phyloP scores from a whole-genome alignment of 257 asterid genomes.

The Ophiorrhiza pumila region DNA sequence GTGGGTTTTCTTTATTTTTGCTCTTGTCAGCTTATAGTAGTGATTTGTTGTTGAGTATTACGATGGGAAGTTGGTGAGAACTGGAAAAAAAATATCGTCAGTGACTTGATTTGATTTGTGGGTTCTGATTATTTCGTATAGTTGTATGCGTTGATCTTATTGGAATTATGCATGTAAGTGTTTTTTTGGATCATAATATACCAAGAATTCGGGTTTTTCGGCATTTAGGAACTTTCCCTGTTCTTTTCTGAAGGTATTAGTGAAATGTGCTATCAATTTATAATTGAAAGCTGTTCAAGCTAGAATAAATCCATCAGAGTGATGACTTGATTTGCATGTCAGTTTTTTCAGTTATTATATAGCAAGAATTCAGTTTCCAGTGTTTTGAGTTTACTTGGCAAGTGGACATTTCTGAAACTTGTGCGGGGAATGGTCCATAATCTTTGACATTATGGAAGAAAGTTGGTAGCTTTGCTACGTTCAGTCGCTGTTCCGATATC shows the following conservation, averaged over 20 bases:
- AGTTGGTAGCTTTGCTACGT: background rate
- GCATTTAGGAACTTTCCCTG: background rate
- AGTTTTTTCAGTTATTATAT: too few species aligned
- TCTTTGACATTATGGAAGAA: background rate
- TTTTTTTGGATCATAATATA: background rate
- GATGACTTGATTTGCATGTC: too few species aligned
- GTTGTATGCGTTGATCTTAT: background rate
- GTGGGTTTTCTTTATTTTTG: background rate
- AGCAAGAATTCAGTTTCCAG: too few species aligned
- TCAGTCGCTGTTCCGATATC: too few species aligned
- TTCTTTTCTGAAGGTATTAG: background rate
- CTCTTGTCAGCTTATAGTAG: background rate
- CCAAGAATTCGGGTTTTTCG: background rate
- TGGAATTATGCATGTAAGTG: background rate
- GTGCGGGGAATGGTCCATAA: background rate
- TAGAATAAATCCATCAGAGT: too few species aligned
- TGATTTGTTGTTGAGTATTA: background rate
- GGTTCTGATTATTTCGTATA: background rate
- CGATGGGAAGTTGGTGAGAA: background rate
- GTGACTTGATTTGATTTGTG: background rate
- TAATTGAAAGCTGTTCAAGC: too few species aligned
- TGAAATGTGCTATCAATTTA: too few species aligned
- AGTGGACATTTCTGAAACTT: too few species aligned
- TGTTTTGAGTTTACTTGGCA: too few species aligned
- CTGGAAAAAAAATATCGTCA: too few species aligned